Evolutionary conservation across 108 stramenopile species (phyloP).

Genomic region (Skeletonema marinoi): DNA sequence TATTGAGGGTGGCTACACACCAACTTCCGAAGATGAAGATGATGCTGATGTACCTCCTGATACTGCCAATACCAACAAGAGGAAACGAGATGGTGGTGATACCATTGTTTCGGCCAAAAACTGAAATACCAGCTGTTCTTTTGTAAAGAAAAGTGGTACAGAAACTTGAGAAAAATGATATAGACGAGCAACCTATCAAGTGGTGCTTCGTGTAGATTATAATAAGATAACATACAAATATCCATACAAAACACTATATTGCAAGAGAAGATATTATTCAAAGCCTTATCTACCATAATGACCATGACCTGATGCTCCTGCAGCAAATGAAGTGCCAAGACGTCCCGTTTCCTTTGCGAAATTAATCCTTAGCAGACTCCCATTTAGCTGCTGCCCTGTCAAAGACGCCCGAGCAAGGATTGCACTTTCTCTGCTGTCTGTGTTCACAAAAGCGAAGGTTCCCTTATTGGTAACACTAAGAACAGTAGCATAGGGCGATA

Average conservation of each 20-base stretch:
- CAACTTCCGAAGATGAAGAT: conserved; percentile 6
- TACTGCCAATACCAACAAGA: conserved; percentile 6
- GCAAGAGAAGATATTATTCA: background rate
- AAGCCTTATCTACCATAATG: conserved; percentile 1
- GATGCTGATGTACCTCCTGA: background rate
- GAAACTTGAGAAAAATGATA: background rate
- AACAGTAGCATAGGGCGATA: conserved; percentile 66
- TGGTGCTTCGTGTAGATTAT: background rate
- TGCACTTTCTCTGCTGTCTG: conserved; percentile 60
- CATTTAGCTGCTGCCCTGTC: conserved; percentile 67
- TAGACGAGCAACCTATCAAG: background rate
- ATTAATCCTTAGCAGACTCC: conserved; percentile 80
- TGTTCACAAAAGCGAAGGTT: conserved; percentile 85
- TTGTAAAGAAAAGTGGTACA: background rate
- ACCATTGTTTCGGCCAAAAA: background rate
- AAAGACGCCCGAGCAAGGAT: conserved; percentile 68
- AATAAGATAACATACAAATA: background rate
- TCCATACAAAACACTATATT: background rate
- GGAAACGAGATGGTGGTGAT: background rate
- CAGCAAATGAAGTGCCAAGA: conserved; percentile 80
- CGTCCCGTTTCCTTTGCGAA: conserved; percentile 90
- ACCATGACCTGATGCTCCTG: background rate
- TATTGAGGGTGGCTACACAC: conserved; percentile 47
- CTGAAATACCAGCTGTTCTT: background rate
- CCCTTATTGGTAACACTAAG: conserved; percentile 74